Evolutionary conservation across 2,329 filamentous ascomycete species (phyloP), one percentile per base, ranked within the genome.

Genomic region (Cyphellophora attinorum): DNA sequence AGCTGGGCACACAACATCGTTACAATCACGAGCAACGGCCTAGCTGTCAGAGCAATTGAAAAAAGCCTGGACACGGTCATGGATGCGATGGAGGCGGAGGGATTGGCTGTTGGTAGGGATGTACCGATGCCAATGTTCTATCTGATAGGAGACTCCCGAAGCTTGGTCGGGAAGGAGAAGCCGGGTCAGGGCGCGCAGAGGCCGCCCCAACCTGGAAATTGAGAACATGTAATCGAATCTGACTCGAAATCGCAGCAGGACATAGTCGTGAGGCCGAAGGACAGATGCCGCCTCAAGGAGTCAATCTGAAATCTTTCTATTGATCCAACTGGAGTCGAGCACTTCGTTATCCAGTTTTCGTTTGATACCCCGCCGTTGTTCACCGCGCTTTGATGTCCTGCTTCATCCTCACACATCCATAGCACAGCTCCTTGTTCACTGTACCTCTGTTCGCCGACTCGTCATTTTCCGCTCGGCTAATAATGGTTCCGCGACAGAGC

Each of bases 1-100:
- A 81, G 81, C 11, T 88, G 82, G 82, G 65, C 66, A 6, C 58
- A 62, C 6, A 62, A 68, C 1, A 51, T 71, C 16, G 81, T 78
- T 2, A 86, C 81, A 1, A 58, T 88, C 33, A 84, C 80, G 3
- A 79, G 77, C 41, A 86, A 88, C 51, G 68, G 72, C 14, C 72
- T 72, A 2, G 76, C 81, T 29, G 71, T 74, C 14, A 81, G 74
- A 44, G 70, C 78, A 44, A 73, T 88, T 29, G 74, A 82, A 10
- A 39, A 35, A 28, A 27, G 34, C 12, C 38, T 48, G 35, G 35
- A 44, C 29, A 35, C 38, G 10, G 13, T 44, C n/a, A 32, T 49
- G 16, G 47, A 48, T 29, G 21, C 33, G 27, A 19, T 29, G 11
- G 35, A 41, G 30, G n/a, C 8, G 21, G n/a, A n/a, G n/a, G n/a